Evolutionary conservation across 306 rosid genomes (phyloP), one percentile per base, ranked within the genome.

Genomic region (Vicia villosa): DNA sequence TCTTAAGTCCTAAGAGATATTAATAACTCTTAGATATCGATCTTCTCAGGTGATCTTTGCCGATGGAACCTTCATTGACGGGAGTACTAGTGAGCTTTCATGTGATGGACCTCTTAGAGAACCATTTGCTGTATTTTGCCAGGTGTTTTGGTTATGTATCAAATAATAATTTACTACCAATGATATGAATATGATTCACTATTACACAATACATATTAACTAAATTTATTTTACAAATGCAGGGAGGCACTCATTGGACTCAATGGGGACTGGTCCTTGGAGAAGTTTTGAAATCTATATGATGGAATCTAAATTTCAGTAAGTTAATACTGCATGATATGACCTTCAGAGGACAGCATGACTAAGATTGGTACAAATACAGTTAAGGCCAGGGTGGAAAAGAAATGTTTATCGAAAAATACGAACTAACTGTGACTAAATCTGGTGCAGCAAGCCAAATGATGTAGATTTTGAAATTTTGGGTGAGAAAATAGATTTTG

Each of bases 51-150:
- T 90, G 69, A 92, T 92, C 55, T 92, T 92, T 74, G 98, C 98
- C 10, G 96, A 92, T 81, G 98, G 98, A 66, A 92, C 98, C 74
- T 92, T 92, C 76, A 82, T 89, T 43, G 96, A 92, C 69, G 98
- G 98, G 26, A 92, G 98, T 76, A 92, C 98, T 28, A 89, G 98
- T 82, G 98, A 92, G 84, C 96, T 92, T 77, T 92, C 98, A 43
- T 92, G 98, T 6, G 98, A 92, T 81, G 98, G 98, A 68, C 98
- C 98, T 12, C 83, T 92, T 20, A 83, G 98, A 69, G 96, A 88
- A 37, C 93, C 98, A 49, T 92, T 80, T 78, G 80, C 98, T 63
- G 98, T 92, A 63, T 92, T 86, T 72, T 92, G 98, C 83, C 98
- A 92, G 86, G 98, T 85, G 58, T 4, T 40, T 65, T 40, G 17